Percentiles rank a stretch among this genome's conserved stretches.
phyloP scores from a whole-genome alignment of 257 asterid genomes.

The Nicotiana otophora region DNA sequence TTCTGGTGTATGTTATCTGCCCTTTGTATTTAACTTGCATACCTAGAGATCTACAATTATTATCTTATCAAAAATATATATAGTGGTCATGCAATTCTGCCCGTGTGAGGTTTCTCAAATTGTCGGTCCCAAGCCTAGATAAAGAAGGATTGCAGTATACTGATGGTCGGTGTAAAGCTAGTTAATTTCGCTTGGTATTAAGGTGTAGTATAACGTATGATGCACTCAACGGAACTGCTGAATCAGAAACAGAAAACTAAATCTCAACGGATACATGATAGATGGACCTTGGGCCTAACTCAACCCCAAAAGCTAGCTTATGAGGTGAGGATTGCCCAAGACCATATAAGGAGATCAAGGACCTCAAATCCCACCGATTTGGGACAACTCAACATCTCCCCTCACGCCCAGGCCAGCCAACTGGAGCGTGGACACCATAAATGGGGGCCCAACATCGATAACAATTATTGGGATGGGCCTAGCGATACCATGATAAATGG shows the following conservation, averaged over 20 bases:
- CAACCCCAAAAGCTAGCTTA: too few relatives aligned
- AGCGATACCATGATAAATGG: too few relatives aligned
- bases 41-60: not conserved
- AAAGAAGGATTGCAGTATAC: not conserved
- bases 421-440: too few relatives aligned
- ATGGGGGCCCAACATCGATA: too few relatives aligned
- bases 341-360: too few relatives aligned
- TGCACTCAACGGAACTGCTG: not conserved
- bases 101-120: not conserved
- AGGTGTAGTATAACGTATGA: not conserved
- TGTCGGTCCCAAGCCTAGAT: not conserved
- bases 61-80: not conserved
- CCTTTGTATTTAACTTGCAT: not conserved
- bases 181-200: not conserved
- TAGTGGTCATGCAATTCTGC: not conserved
- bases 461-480: too few relatives aligned
- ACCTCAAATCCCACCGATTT: too few relatives aligned
- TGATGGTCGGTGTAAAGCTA: not conserved
- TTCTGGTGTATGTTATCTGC: not conserved
- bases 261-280: not conserved
- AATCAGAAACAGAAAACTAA: not conserved
- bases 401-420: too few relatives aligned
- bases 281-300: too few relatives aligned
- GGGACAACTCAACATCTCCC: too few relatives aligned
- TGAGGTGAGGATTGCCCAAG: too few relatives aligned